Percentiles rank a stretch among this genome's conserved stretches.
Evolutionary conservation across 208 protist species (phyloP).

Genomic region (Trypanosoma theileri): DNA sequence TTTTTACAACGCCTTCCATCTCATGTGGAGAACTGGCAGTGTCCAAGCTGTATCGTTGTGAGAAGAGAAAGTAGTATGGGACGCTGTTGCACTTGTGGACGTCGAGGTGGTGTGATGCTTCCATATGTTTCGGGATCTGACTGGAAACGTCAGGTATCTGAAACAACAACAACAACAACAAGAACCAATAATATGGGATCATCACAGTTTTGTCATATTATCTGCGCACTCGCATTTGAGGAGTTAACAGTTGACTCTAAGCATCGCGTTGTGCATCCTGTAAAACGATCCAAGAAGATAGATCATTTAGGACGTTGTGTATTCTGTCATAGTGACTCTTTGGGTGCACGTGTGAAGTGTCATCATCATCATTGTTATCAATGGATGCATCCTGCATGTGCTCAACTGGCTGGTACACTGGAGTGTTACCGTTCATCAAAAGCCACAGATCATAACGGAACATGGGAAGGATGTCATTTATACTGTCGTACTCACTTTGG

Average conservation of each 20-base stretch:
- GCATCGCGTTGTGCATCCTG: constrained; percentile 11
- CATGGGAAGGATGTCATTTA: constrained; percentile 54
- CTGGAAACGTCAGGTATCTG: constrained; percentile 2
- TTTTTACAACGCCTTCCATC: constrained; percentile 44
- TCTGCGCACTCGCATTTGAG: constrained; percentile 56
- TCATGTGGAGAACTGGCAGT: constrained; percentile 46
- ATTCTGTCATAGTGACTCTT: constrained; percentile 49
- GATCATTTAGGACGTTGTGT: constrained; percentile 44
- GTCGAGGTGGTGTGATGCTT: constrained; percentile 59
- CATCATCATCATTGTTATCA: constrained; percentile 65
- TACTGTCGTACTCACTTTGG: constrained; percentile 73
- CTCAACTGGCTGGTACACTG: constrained; percentile 47
- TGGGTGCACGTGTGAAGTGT: constrained; percentile 44
- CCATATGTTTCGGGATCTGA: constrained; percentile 30
- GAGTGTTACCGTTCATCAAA: constrained; percentile 38
- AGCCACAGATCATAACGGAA: background rate
- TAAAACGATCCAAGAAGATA: constrained; percentile 34
- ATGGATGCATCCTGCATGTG: constrained; percentile 73
- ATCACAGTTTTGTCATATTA: constrained; percentile 49
- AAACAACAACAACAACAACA: no score
- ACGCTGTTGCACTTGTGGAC: constrained; percentile 51
- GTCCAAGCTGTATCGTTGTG: constrained; percentile 51
- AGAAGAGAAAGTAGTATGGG: constrained; percentile 28
- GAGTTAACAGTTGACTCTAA: constrained; percentile 44
- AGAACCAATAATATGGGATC: background rate